phyloP scores from a whole-genome alignment of 352 stramenopile genomes.

The Pythium coloratum region DNA sequence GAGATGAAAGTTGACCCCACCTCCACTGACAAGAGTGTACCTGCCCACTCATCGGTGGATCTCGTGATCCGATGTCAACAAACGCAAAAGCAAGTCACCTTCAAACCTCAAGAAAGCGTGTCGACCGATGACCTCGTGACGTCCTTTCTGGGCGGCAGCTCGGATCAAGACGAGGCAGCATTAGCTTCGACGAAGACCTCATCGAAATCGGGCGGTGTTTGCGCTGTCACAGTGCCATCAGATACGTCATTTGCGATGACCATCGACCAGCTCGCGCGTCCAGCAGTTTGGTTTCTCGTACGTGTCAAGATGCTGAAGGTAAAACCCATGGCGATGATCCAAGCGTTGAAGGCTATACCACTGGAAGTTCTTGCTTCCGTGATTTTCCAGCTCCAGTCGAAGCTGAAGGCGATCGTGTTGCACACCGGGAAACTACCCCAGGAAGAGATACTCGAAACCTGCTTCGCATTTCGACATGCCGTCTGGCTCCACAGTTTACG shows the following conservation, averaged over 20 bases:
- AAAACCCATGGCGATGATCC: background rate
- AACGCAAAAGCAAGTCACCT: slow-evolving; percentile 1
- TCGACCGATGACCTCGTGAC: slow-evolving; percentile 24
- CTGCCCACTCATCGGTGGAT: background rate
- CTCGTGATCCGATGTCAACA: background rate
- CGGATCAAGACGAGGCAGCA: background rate
- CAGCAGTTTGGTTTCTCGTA: slow-evolving; percentile 24
- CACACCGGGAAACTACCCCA: slow-evolving; percentile 46
- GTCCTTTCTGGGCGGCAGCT: slow-evolving; percentile 7
- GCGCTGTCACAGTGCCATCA: background rate
- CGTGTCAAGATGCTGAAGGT: slow-evolving; percentile 17
- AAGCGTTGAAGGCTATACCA: slow-evolving; percentile 25
- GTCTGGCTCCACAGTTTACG: slow-evolving; percentile 63
- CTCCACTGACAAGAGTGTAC: background rate
- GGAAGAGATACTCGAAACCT: slow-evolving; percentile 53
- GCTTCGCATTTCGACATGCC: slow-evolving; percentile 55
- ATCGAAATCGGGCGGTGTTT: background rate
- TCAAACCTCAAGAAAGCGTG: slow-evolving; percentile 12
- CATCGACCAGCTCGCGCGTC: slow-evolving; percentile 24
- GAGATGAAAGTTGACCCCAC: no score
- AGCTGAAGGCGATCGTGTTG: slow-evolving; percentile 43
- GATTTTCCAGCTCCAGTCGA: slow-evolving; percentile 41
- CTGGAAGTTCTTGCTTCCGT: slow-evolving; percentile 50
- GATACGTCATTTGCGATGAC: background rate
- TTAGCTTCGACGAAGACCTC: background rate